Base-by-base conservation (phyloP, 2,329 filamentous ascomycete species). In the Talaromyces atroroseus region DNA sequence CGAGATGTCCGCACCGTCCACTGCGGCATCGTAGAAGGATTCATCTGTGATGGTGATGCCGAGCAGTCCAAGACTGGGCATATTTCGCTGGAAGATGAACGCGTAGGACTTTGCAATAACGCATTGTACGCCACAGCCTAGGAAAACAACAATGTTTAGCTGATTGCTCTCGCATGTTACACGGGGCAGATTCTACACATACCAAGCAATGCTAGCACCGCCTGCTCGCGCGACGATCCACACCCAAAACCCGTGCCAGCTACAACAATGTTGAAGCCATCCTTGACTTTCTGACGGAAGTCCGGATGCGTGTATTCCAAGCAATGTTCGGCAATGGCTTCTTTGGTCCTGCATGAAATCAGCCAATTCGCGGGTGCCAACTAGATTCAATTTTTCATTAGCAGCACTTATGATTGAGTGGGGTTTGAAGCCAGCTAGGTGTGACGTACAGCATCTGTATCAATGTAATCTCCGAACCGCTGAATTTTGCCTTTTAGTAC, bases 31-130 rank as follows among this genome's bases (percentile, higher is more conserved):
- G 55, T 70, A 77, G 59, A 79, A 78, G 0, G 47, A 60, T 7
- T 69, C 66, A 52, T 78, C 71, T 0, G 58, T 51, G 12, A 80
- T 69, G 1, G 64, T 66, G 49, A 79, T 75, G 0, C 75, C 75
- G 16, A 79, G 59, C 0, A 79, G 68, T 0, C 77, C 77, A 0
- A 79, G 62, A 36, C 67, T 76, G 0, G 76, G 74, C 65, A 75
- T 71, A 61, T 80, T 79, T 1, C 75, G 69, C 6, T 66, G 66
- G 54, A 75, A 78, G 57, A 79, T 79, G 62, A 78, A 79, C 0
- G 74, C 70, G 56, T 77, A 79, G 0, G 71, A 75, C 48, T 68
- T 63, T 1, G 75, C 76, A 53, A 79, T 76, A 0, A 79, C 74
- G 52, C 71, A 75, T 59, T 74, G 58, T 1, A 78, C 68, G 1